phyloP scores from a whole-genome alignment of 345 rosid species.

The Carallia pectinifolia region DNA sequence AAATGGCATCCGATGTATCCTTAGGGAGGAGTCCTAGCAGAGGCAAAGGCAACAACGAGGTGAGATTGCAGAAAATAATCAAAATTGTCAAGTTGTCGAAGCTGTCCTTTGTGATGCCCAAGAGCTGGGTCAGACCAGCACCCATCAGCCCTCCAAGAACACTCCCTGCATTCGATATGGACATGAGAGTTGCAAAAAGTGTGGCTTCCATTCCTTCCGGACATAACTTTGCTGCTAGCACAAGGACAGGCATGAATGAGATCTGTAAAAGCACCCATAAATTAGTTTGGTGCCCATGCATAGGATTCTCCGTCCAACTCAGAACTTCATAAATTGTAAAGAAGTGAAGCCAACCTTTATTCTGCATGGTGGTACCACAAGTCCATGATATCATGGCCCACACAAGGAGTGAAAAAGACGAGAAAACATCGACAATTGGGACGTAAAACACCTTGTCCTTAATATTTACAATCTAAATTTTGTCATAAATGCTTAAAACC shows the following conservation, averaged over 20 bases:
- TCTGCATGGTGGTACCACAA: too few species aligned
- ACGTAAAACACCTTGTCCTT: too few species aligned
- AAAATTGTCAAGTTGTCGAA: slow-evolving; percentile 64
- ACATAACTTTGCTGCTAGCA: slow-evolving; percentile 83
- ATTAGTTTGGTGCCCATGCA: slow-evolving; percentile 1
- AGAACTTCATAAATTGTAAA: not conserved
- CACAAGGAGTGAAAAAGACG: too few species aligned
- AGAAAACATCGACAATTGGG: too few species aligned
- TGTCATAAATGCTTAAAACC: too few species aligned
- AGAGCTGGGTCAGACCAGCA: slow-evolving; percentile 75
- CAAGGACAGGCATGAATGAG: slow-evolving; percentile 97
- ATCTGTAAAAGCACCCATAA: slow-evolving; percentile 46
- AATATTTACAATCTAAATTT: too few species aligned
- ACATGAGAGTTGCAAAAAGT: slow-evolving; percentile 94
- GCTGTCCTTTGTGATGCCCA: slow-evolving; percentile 78
- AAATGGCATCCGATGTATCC: slow-evolving; percentile 39
- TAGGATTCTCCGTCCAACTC: not conserved
- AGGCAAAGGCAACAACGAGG: slow-evolving; percentile 91
- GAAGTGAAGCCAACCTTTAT: not conserved
- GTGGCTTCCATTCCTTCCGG: slow-evolving; percentile 99
- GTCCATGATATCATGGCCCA: too few species aligned
- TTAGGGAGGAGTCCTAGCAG: slow-evolving; percentile 76
- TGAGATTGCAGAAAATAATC: slow-evolving; percentile 87
- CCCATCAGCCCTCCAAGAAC: slow-evolving; percentile 89
- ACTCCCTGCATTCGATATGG: slow-evolving; percentile 87